Evolutionary conservation across 2,329 filamentous ascomycete species (phyloP), one percentile per base, ranked within the genome.

Genomic region (Allantophomopsis lycopodina): DNA sequence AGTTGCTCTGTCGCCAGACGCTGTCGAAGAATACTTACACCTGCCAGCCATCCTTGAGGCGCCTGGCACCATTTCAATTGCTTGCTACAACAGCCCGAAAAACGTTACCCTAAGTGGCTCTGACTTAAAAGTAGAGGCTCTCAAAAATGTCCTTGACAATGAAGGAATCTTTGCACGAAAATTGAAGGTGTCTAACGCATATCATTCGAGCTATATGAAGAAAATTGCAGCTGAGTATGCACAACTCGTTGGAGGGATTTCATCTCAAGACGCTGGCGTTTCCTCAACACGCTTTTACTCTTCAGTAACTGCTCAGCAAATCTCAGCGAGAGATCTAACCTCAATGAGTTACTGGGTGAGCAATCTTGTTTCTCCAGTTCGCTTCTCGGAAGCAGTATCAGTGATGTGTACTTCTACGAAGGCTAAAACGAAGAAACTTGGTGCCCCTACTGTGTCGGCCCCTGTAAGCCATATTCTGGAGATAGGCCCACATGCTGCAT

Each of bases 241-340:
- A 36, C 15, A 30, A 32, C n/a, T 40, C 20, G 18, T 44, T 40
- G 10, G 40, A 40, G 31, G 35, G 31, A 18, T 21, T 11, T 33
- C 32, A 23, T 13, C 11, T 5, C 23, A 3, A 28, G 14, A 28
- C 12, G 15, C 17, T 17, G 13, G 15, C 10, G 39, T 46, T 4
- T 34, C 34, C 15, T 66, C 68, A 58, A n/a, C n/a, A n/a, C n/a
- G n/a, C n/a, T n/a, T n/a, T n/a, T 56, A 63, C 42, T 68, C 65
- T 0, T 60, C 64, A 0, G 57, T 66, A 11, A 57, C 55, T 10
- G 58, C 61, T n/a, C 11, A 32, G 34, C n/a, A n/a, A n/a, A n/a
- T n/a, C n/a, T n/a, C n/a, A n/a, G n/a, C n/a, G n/a, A 3, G 17
- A 34, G 5, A n/a, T 15, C 5, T 17, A 16, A 11, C 41, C 39